Evolutionary conservation across 495 filamentous ascomycete genomes (phyloP), one percentile per base, ranked within the genome.

Genomic region (Penicillium longicatenatum): DNA sequence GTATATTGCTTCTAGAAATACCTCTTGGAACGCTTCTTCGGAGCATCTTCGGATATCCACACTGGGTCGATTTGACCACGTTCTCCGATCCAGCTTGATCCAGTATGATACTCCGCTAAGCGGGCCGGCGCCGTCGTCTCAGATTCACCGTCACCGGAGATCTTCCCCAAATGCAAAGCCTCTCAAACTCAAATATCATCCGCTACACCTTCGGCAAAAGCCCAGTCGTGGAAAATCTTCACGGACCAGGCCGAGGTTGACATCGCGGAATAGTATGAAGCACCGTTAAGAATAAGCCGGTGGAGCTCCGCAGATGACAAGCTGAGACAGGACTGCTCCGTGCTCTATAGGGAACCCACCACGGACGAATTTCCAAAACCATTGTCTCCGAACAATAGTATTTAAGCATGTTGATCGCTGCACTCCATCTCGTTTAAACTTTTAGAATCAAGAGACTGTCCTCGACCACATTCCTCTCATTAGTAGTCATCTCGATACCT

Each of bases 241-340:
- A 54, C 14, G 45, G 14, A 30, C 24, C 5, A 26, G 3, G 11
- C 22, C 24, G 43, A 46, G 44, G 44, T 19, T 46, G 12, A 6
- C 10, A 24, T 24, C 5, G 19, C 43, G 21, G 43, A 24, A 12
- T 12, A 46, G 22, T 46, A 12, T 46, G 43, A 46, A 39, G 43
- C 20, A 24, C 43, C 43, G 37, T 3, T 46, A 46, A 46, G 10
- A 45, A 52, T 60, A 55, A 26, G 20, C 61, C 58, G 51, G 55
- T 64, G 55, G 58, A 64, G 55, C 43, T 24, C 55, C 52, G 54
- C n/a, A 52, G 43, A 41, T 50, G 30, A 43, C 43, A 39, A 55
- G 50, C 41, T 58, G 66, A 67, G 61, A 69, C 62, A 63, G 58
- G 60, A 39, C 35, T 49, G 33, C 63, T 60, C 55, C 50, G 56